Base-by-base conservation (phyloP, 768 basidiomycete species). In the Clavaria fumosa region DNA sequence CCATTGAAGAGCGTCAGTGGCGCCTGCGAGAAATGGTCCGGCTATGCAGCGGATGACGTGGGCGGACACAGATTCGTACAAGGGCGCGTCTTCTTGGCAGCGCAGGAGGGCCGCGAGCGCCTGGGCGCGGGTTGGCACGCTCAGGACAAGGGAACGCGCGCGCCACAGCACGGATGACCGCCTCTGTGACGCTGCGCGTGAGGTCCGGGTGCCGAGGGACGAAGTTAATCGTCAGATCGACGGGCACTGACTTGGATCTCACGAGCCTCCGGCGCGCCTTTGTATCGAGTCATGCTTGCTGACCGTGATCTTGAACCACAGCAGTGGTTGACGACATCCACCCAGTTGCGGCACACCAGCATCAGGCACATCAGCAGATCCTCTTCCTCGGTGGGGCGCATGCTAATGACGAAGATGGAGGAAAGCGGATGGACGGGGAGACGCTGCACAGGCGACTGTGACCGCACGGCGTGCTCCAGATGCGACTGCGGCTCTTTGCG, bases 281-380 rank as follows among this genome's bases (percentile, higher is more conserved):
- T 49, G 72, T 24, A 83, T 57, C 3, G 81, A 74, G 48, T 82
- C 72, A 43, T 79, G 75, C 15, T 73, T 72, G 50, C 75, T 73
- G 42, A 85, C 67, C n/a, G 63, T 61, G 44, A 88, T 72, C 45
- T 67, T 77, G 3, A 82, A 70, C 83, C 83, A 88, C 11, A 88
- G 59, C 27, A 67, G 58, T 10, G 84, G 78, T 5, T 78, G 79
- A 50, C 75, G 45, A 84, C 72, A 43, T 83, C 78, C 34, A 69
- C 65, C 81, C 82, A 88, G 50, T 81, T 74, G 35, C 72, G 75
- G 59, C 80, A 85, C 14, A 85, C 84, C 31, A 85, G 70, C 78
- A 85, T 83, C 39, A 88, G 51, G 20, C 74, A 78, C 62, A 81
- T 70, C 34, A 83, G 57, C 3, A 79, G 68, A 53, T 80, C 70